Evolutionary conservation across 805 yeast species (phyloP).

Genomic region (Spathaspora girioi): DNA sequence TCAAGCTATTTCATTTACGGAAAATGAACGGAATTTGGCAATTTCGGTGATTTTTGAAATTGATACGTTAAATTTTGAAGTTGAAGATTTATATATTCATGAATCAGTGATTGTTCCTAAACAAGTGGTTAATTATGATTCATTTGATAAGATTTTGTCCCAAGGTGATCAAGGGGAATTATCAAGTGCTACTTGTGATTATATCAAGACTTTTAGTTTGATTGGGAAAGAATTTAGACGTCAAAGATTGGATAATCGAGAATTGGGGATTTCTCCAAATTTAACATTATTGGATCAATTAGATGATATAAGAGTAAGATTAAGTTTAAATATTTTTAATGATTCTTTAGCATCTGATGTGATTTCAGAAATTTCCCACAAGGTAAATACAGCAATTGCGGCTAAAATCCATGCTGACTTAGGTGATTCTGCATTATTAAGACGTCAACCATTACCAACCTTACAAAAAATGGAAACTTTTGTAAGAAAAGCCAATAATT

Average conservation of each 20-base stretch:
- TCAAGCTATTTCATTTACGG: constrained; percentile 57
- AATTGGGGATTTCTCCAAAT: constrained; percentile 45
- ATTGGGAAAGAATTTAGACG: constrained; percentile 69
- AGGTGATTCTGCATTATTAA: constrained; percentile 78
- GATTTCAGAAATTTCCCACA: constrained; percentile 72
- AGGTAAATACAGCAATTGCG: constrained; percentile 83
- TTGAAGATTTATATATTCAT: constrained; percentile 73
- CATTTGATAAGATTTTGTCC: constrained; percentile 50
- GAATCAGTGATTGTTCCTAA: constrained; percentile 69
- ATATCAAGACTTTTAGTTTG: constrained; percentile 58
- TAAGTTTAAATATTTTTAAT: constrained; percentile 70
- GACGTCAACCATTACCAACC: constrained; percentile 86
- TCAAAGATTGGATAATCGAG: constrained; percentile 53
- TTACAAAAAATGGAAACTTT: constrained; percentile 77
- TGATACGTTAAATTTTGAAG: constrained; percentile 66
- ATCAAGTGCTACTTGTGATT: constrained; percentile 59
- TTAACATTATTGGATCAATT: constrained; percentile 71
- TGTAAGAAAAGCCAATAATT: constrained; percentile 61
- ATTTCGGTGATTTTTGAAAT: constrained; percentile 78
- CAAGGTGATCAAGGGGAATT: constrained; percentile 25
- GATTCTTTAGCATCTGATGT: constrained; percentile 53
- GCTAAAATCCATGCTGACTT: constrained; percentile 68
- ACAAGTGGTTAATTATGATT: constrained; percentile 49
- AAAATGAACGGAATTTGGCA: constrained; percentile 58
- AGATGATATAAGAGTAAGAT: constrained; percentile 79